Evolutionary conservation across 2,329 filamentous ascomycete species (phyloP).

Genomic region (Aspergillus sp.): DNA sequence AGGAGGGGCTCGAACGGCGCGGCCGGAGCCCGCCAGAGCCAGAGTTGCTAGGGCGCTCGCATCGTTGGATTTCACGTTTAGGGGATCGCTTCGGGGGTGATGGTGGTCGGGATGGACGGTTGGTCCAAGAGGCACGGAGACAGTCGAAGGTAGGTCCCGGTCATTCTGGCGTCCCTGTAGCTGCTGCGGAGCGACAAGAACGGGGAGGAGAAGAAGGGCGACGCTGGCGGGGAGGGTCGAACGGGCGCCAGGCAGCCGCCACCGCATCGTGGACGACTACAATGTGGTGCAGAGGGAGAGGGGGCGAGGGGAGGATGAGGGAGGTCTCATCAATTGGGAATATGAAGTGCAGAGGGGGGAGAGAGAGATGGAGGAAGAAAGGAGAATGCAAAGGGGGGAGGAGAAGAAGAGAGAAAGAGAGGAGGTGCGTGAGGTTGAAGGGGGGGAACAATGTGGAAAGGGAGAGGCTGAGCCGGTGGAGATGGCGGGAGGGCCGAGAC

Average conservation of each 20-base stretch:
- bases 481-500: too few species aligned
- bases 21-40: slow-evolving; percentile 74
- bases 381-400: too few species aligned
- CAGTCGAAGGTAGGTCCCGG: slow-evolving; percentile 21
- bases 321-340: too few species aligned
- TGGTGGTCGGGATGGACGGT: slow-evolving; percentile 13
- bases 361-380: too few species aligned
- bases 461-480: too few species aligned
- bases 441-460: too few species aligned
- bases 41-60: slow-evolving; percentile 96
- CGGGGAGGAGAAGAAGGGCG: slow-evolving; percentile 57
- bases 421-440: neutral
- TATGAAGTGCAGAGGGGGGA: too few species aligned
- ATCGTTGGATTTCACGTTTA: slow-evolving; percentile 53
- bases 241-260: slow-evolving; percentile 61
- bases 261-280: slow-evolving; percentile 55
- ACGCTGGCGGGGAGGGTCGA: slow-evolving; percentile 55
- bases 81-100: slow-evolving; percentile 16
- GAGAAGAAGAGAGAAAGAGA: too few species aligned
- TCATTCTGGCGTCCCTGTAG: slow-evolving; percentile 36
- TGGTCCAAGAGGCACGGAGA: slow-evolving; percentile 26
- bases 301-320: neutral
- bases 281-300: slow-evolving; percentile 20
- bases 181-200: slow-evolving; percentile 66
- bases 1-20: slow-evolving; percentile 93